Conservation (phyloP, 2,329 filamentous ascomycete genomes). For the Penicillium verrucosum region DNA sequence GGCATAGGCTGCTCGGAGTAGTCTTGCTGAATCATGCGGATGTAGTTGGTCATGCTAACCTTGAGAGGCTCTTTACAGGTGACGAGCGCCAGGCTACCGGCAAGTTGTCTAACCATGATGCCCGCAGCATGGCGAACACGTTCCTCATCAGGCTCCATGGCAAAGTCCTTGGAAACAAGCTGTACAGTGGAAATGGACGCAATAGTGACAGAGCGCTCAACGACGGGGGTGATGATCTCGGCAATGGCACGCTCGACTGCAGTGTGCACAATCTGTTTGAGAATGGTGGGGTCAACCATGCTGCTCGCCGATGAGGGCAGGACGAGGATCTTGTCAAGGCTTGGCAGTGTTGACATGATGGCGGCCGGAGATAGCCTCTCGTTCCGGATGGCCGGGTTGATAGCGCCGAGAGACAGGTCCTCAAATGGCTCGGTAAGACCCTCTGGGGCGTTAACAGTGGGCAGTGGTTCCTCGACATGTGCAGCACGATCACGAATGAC, state of each 20-base stretch:
- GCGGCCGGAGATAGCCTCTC: conserved; percentile 73
- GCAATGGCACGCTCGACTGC: conserved; percentile 87
- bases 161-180: conserved; percentile 94
- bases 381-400: conserved; percentile 64
- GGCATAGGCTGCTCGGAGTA: conserved; percentile 70
- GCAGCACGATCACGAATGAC: conserved; percentile 75
- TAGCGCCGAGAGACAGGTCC: conserved; percentile 71
- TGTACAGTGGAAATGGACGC: conserved; percentile 95
- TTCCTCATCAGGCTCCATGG: conserved; percentile 85
- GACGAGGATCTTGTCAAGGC: conserved; percentile 72
- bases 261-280: conserved; percentile 72
- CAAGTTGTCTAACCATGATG: conserved; percentile 91
- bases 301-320: conserved; percentile 76
- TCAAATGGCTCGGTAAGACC: conserved; percentile 79
- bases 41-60: conserved; percentile 96
- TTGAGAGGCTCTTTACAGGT: conserved; percentile 96
- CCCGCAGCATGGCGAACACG: conserved; percentile 81
- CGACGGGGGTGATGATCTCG: conserved; percentile 96
- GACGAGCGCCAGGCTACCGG: conserved; percentile 90
- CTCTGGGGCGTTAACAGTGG: conserved; percentile 60
- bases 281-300: conserved; percentile 66
- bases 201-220: conserved; percentile 95
- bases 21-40: conserved; percentile 73
- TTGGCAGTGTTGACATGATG: conserved; percentile 76
- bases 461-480: conserved; percentile 57